Conservation (phyloP, 192 early-diverging fungal species). For the Backusella morwellensis region DNA sequence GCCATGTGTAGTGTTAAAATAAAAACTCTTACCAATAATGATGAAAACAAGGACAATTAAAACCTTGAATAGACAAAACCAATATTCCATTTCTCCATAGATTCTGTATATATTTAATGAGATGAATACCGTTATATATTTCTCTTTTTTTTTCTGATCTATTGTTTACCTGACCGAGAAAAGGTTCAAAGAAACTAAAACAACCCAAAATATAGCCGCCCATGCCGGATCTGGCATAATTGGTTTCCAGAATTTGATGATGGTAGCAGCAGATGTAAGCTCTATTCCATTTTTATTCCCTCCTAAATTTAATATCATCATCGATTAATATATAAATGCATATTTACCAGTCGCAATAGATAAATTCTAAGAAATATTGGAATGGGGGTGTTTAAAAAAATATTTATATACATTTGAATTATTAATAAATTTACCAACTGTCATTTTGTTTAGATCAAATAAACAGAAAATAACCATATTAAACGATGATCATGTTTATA, state of each 20-base stretch:
- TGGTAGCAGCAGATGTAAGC: constrained; percentile 75
- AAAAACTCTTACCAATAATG: constrained; percentile 42
- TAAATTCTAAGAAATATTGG: background rate
- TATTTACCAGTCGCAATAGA: background rate
- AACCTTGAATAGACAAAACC: constrained; percentile 75
- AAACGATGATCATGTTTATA: background rate
- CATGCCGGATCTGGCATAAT: constrained; percentile 38
- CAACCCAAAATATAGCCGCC: constrained; percentile 46
- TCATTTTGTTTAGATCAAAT: background rate
- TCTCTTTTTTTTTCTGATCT: background rate
- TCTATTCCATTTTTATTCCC: constrained; percentile 29
- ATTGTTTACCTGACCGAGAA: constrained; percentile 39
- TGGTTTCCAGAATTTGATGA: constrained; percentile 67
- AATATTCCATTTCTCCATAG: constrained; percentile 89
- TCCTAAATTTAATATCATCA: constrained; percentile 1
- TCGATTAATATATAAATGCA: background rate
- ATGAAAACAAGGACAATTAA: constrained; percentile 74
- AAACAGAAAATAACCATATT: constrained; percentile 14
- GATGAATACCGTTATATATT: no score
- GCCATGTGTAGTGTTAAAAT: no score
- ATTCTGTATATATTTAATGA: constrained; percentile 35
- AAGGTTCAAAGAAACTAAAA: constrained; percentile 62
- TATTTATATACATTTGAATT: background rate
- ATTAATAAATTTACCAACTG: background rate
- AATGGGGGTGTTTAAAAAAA: background rate